phyloP scores from a whole-genome alignment of 768 basidiomycete genomes.

The Mycena crocata region DNA sequence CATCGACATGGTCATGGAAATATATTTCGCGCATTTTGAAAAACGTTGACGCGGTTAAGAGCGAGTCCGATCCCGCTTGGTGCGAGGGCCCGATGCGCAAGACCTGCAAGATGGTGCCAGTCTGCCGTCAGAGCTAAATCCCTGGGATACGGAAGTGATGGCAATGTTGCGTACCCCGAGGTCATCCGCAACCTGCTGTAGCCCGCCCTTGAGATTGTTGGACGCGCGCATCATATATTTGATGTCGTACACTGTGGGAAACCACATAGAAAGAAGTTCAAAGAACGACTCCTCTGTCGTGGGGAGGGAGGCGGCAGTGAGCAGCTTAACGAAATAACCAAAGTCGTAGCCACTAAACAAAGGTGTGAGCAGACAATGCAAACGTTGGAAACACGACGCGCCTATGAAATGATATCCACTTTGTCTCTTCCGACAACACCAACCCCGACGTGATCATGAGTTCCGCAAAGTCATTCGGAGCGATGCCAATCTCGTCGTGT shows the following conservation, averaged over 20 bases:
- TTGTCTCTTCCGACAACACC: conserved; percentile 88
- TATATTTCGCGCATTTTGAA: conserved; percentile 96
- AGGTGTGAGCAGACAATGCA: conserved; percentile 20
- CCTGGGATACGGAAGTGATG: not conserved
- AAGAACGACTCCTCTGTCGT: conserved; percentile 93
- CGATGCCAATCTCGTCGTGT: conserved; percentile 92
- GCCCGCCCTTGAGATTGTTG: conserved; percentile 86
- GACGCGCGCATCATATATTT: conserved; percentile 94
- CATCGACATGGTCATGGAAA: conserved; percentile 91
- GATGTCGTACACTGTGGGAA: conserved; percentile 97
- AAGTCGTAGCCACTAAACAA: conserved; percentile 93
- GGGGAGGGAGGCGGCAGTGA: conserved; percentile 88
- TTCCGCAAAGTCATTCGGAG: conserved; percentile 95
- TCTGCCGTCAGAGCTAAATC: conserved; percentile 20
- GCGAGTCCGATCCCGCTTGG: conserved; percentile 97
- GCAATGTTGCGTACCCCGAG: conserved; percentile 74
- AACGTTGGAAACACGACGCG: conserved; percentile 50
- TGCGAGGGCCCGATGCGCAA: conserved; percentile 91
- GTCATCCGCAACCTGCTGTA: conserved; percentile 97
- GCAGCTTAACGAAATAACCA: conserved; percentile 96
- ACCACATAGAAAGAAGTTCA: conserved; percentile 88
- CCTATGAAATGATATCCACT: conserved; percentile 99
- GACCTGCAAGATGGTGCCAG: conserved; percentile 63
- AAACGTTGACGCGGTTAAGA: conserved; percentile 92
- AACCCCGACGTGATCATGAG: conserved; percentile 96